Percentiles rank a stretch among this genome's conserved stretches.
phyloP scores from a whole-genome alignment of 768 basidiomycete genomes.

The Pleurotus ostreatus region DNA sequence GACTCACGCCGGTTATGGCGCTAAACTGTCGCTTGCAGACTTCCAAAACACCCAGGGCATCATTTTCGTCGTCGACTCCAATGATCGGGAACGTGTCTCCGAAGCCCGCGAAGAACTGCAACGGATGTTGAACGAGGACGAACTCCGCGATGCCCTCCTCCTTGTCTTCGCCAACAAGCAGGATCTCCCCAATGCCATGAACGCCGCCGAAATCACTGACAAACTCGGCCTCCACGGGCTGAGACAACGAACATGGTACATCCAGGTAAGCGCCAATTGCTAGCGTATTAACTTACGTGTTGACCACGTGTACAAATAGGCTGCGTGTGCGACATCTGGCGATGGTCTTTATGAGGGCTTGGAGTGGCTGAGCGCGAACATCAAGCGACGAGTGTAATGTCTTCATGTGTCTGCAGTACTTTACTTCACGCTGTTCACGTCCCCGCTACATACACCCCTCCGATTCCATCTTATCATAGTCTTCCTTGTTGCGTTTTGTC shows the following conservation, averaged over 20 bases:
- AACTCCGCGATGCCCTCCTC: constrained; percentile 96
- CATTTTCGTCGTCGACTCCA: constrained; percentile 99
- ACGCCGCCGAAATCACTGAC: constrained; percentile 98
- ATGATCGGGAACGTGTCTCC: constrained; percentile 98
- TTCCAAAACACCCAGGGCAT: constrained; percentile 99
- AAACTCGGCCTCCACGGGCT: constrained; percentile 98
- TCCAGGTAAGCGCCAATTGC: constrained; percentile 56
- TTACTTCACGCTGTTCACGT: constrained; percentile 55
- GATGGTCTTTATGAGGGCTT: constrained; percentile 98
- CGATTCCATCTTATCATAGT: constrained; percentile 34
- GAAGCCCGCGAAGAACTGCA: constrained; percentile 99
- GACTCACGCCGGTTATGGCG: constrained; percentile 15
- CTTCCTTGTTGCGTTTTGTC: constrained; percentile 14
- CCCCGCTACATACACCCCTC: constrained; percentile 46
- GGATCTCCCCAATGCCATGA: constrained; percentile 99
- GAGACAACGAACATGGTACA: constrained; percentile 97
- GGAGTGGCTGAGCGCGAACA: constrained; percentile 93
- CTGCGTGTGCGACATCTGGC: constrained; percentile 96
- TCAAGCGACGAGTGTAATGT: constrained; percentile 76
- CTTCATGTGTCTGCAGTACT: constrained; percentile 35
- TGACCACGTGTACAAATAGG: constrained; percentile 41
- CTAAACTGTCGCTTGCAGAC: constrained; percentile 47
- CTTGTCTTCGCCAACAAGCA: constrained; percentile 99
- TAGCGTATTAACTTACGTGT: constrained; percentile 11
- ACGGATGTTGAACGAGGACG: constrained; percentile 99